Evolutionary conservation across 2,329 filamentous ascomycete species (phyloP), one percentile per base, ranked within the genome.

Genomic region (Exophiala calicioides): DNA sequence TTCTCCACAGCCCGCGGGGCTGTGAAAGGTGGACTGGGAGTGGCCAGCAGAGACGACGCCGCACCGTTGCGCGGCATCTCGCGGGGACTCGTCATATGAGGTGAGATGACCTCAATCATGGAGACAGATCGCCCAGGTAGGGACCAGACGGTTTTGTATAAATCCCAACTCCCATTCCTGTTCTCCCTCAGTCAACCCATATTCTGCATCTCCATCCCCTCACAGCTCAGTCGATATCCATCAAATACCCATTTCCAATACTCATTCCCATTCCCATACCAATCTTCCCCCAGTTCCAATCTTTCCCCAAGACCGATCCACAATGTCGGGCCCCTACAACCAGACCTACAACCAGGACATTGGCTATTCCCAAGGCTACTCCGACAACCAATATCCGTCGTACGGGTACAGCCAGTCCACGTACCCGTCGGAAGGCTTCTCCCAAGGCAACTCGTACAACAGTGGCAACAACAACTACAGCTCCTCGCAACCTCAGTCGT

Each of bases 251-350:
- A 24, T 33, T 15, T 13, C 15, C 29, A 44, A 12, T 6, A 35
- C 31, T 27, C 12, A 23, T 7, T 2, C 42, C 27, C 6, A 16
- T n/a, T 42, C 9, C 5, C n/a, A n/a, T n/a, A n/a, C n/a, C n/a
- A n/a, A n/a, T n/a, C n/a, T n/a, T n/a, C n/a, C n/a, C n/a, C n/a
- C n/a, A n/a, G n/a, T n/a, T n/a, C n/a, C n/a, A n/a, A n/a, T n/a
- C n/a, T n/a, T n/a, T n/a, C n/a, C n/a, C n/a, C n/a, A n/a, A n/a
- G n/a, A n/a, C n/a, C n/a, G n/a, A 21, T n/a, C 47, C 12, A 27
- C 27, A 36, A 52, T 52, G 50, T 48, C 50, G 1, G 39, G 44
- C 41, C 40, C 29, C 2, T 49, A 52, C 40, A 26, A 48, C 36
- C 37, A 41, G 24, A 27, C 29, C 2, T 49, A 52, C 40, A 26